Conservation (phyloP, 1,284 basidiomycete species). For the Boletus mariae region DNA sequence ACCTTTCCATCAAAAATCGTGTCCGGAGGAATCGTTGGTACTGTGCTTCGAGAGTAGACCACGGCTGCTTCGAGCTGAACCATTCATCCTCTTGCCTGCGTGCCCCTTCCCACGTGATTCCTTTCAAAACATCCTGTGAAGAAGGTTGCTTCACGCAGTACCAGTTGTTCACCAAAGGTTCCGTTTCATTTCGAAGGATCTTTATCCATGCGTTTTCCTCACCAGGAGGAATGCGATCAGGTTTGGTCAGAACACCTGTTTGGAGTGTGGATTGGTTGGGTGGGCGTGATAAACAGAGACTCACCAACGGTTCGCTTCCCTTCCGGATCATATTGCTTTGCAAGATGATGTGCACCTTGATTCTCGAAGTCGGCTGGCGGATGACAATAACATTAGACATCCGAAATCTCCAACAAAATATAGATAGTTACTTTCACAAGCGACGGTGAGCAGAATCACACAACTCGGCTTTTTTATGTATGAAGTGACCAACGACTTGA, state of each 20-base stretch:
- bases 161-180: slow-evolving; percentile 62
- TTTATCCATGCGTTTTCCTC: slow-evolving; percentile 60
- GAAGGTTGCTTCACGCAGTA: slow-evolving; percentile 72
- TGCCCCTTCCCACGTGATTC: slow-evolving; percentile 59
- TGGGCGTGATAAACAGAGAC: slow-evolving; percentile 12
- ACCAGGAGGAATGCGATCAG: slow-evolving; percentile 64
- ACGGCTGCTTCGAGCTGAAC: slow-evolving; percentile 56
- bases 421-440: slow-evolving; percentile 62
- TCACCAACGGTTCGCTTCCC: slow-evolving; percentile 69
- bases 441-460: slow-evolving; percentile 65
- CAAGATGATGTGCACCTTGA: slow-evolving; percentile 60
- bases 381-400: not conserved
- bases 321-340: slow-evolving; percentile 52
- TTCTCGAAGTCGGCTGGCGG: slow-evolving; percentile 70
- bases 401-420: not conserved
- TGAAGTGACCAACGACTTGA: slow-evolving; percentile 53
- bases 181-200: slow-evolving; percentile 54
- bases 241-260: slow-evolving; percentile 77
- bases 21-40: slow-evolving; percentile 56
- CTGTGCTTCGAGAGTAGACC: slow-evolving; percentile 48
- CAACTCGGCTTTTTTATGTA: slow-evolving; percentile 65
- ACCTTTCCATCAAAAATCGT: slow-evolving; percentile 46
- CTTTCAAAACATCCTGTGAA: slow-evolving; percentile 48
- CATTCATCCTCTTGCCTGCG: slow-evolving; percentile 62
- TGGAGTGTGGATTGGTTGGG: not conserved